Percentiles rank a stretch among this genome's conserved stretches.
These are phyloP conservation scores for Blepharisma japonicum DNA, from an alignment of 73 alveolate species.

Conservation along the genomic window DNA sequence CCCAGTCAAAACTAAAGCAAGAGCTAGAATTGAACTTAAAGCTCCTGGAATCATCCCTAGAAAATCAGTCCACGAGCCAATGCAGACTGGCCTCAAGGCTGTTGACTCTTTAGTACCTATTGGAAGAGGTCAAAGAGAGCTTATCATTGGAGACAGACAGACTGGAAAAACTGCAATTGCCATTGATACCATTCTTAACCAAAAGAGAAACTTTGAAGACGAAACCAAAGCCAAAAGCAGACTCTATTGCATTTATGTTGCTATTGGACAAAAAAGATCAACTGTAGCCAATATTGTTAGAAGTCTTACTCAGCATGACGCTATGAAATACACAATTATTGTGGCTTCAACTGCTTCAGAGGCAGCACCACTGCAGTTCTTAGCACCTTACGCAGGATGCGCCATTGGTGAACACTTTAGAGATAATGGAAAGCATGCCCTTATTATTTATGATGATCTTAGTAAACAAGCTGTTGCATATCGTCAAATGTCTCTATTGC, in stretches of 20 bases:
- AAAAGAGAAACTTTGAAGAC: constrained; percentile 69
- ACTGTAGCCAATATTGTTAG: constrained; percentile 92
- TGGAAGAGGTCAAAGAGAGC: constrained; percentile 98
- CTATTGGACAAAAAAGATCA: constrained; percentile 97
- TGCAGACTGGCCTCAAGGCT: constrained; percentile 92
- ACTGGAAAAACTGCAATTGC: constrained; percentile 98
- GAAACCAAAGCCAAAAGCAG: constrained; percentile 63
- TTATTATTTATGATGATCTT: constrained; percentile 88
- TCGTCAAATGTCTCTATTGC: constrained; percentile 85
- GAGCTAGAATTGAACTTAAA: constrained; percentile 86
- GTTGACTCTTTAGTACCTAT: constrained; percentile 94
- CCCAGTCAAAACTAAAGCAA: constrained; percentile 69
- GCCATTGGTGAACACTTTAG: constrained; percentile 98
- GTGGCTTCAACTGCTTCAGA: constrained; percentile 98
- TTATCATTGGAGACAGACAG: constrained; percentile 97
- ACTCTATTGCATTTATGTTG: constrained; percentile 97
- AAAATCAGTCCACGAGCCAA: constrained; percentile 96
- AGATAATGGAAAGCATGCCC: constrained; percentile 95
- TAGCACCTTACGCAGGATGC: constrained; percentile 98
- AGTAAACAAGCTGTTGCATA: constrained; percentile 93
- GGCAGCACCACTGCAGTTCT: constrained; percentile 81
- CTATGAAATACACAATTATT: constrained; percentile 87
- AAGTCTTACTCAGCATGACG: constrained; percentile 68
- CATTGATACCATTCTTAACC: constrained; percentile 92
- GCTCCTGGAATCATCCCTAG: constrained; percentile 98